Percentiles rank a stretch among this genome's conserved stretches.
phyloP scores from a whole-genome alignment of 2,329 filamentous ascomycete species.

The Scedosporium boydii region DNA sequence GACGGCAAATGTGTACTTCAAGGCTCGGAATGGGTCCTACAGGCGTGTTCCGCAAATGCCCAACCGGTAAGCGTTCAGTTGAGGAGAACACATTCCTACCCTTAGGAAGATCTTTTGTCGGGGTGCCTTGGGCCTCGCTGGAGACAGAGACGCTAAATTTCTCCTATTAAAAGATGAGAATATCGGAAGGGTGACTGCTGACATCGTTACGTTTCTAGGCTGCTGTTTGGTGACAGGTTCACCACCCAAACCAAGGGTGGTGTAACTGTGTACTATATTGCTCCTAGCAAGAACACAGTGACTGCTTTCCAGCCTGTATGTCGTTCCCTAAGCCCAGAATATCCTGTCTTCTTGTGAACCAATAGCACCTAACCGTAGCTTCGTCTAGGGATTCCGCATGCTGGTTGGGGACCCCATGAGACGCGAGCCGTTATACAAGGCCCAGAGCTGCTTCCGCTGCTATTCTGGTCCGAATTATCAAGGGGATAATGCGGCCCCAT shows the following conservation, averaged over 20 bases:
- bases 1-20: constrained; percentile 24
- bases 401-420: constrained; percentile 30
- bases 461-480: constrained; percentile 25
- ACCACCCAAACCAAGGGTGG: constrained; percentile 31
- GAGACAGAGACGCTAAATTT: not conserved
- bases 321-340: constrained; percentile 16
- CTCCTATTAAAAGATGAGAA: not conserved
- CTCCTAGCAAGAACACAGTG: constrained; percentile 16
- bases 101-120: too few relatives aligned
- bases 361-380: not conserved
- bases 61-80: constrained; percentile 11
- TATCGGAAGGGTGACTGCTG: too few relatives aligned
- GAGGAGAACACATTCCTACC: too few relatives aligned
- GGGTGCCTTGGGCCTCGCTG: too few relatives aligned
- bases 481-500: constrained; percentile 39
- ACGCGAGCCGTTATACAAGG: constrained; percentile 25
- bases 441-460: constrained; percentile 41
- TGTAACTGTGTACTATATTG: constrained; percentile 33
- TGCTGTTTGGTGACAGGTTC: constrained; percentile 49
- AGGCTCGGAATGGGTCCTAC: constrained; percentile 35
- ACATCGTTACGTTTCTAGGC: not conserved
- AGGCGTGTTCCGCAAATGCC: constrained; percentile 45
- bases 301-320: constrained; percentile 33
- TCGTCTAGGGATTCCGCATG: constrained; percentile 33
- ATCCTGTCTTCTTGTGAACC: not conserved